Base-by-base conservation (phyloP, 23 red algal species). In the Cyanidium caldarium region DNA sequence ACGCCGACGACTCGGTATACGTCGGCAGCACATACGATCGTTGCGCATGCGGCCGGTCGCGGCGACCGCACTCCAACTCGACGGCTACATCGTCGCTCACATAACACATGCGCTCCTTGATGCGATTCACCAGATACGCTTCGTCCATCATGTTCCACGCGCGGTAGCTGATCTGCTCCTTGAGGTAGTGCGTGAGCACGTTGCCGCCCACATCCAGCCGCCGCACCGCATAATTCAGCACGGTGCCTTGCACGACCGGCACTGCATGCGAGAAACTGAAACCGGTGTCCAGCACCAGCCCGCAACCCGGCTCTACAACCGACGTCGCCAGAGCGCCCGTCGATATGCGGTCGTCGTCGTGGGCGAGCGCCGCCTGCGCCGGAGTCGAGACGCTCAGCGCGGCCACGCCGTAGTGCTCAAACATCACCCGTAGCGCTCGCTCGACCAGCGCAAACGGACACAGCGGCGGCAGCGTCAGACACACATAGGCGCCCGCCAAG, bases 71-170 rank as follows among this genome's bases (percentile, higher is more conserved):
- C 26, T 35, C 58, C n/a, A 85, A 46, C 34, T 85, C 87, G 12
- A 31, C 67, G 0, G 21, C 33, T 34, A 77, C 81, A 30, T 40
- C 14, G 43, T 58, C 41, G 0, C 75, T 67, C 45, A 94, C 69
- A 56, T 77, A 86, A 38, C 87, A 94, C 3, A 81, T 73, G n/a
- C 82, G 81, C 70, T 94, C 87, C 45, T 94, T 94, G 20, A 86
- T 68, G 12, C 80, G 80, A 29, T 94, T 75, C 2, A 94, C 73
- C 16, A 94, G 46, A 7, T 44, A 37, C 15, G 72, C 72, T 38
- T 94, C 87, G 72, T 86, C 77, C 19, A 78, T 81, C 81, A 94
- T 70, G 57, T 85, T 85, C 45, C 66, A 81, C 0, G 70, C 66
- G 16, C 87, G 46, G 45, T 70, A 85, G 12, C 72, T 82, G 40